These are phyloP conservation scores for Viola pubescens DNA, from an alignment of 441 rosid species.

Conservation along the genomic window DNA sequence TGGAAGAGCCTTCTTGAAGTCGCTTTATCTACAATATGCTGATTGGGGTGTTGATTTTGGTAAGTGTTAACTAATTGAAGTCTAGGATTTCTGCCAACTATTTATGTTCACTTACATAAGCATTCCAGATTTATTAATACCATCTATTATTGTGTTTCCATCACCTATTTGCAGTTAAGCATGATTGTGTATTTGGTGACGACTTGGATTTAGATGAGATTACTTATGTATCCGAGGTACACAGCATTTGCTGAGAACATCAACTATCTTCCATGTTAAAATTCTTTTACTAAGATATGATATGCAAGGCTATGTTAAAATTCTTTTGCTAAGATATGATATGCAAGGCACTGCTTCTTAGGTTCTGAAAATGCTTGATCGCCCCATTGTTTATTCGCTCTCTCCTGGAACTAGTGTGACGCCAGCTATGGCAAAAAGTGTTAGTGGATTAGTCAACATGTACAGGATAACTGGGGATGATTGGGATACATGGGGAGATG, in stretches of 20 bases:
- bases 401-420: conserved; percentile 89
- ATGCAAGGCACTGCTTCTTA: conserved; percentile 21
- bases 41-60: conserved; percentile 96
- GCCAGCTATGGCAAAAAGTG: conserved; percentile 71
- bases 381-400: conserved; percentile 67
- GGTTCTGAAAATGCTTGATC: conserved; percentile 62
- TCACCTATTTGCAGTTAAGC: conserved; percentile 47
- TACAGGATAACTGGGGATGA: conserved; percentile 87
- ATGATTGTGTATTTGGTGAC: conserved; percentile 79
- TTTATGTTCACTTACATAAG: background rate
- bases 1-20: conserved; percentile 82
- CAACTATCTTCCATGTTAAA: conserved; percentile 5
- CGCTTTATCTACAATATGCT: conserved; percentile 71
- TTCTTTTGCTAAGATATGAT: conserved; percentile 8
- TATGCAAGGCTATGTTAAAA: too few species aligned
- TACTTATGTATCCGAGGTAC: conserved; percentile 64
- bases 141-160: conserved; percentile 3
- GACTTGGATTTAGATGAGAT: conserved; percentile 73
- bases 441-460: conserved; percentile 66
- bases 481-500: conserved; percentile 89
- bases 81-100: background rate
- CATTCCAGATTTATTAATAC: background rate
- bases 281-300: too few species aligned
- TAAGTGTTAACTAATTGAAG: conserved; percentile 24
- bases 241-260: background rate